A percentile compares a stretch with the other conserved stretches of the same genome.
phyloP scores from a whole-genome alignment of 1,284 basidiomycete species.

The Trametes versicolor region DNA sequence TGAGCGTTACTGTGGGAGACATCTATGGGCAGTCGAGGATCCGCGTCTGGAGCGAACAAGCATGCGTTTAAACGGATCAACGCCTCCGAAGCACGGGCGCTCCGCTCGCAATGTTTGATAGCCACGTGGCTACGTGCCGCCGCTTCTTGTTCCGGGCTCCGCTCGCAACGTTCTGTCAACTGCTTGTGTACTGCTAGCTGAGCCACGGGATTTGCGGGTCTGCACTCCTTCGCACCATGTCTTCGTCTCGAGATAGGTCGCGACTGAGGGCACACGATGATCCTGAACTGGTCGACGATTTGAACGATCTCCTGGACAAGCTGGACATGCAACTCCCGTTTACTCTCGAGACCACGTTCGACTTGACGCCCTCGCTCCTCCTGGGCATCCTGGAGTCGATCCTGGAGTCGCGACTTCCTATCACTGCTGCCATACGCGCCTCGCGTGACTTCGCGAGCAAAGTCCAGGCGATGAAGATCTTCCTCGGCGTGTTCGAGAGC shows the following conservation, averaged over 20 bases:
- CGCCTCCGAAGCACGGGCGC: too few relatives aligned
- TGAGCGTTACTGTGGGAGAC: too few relatives aligned
- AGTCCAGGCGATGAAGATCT: conserved; percentile 75
- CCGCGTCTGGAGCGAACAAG: too few relatives aligned
- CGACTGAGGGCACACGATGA: neutral
- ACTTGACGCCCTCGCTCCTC: conserved; percentile 76
- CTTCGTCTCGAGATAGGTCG: neutral
- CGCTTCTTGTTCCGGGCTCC: too few relatives aligned
- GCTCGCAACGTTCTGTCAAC: neutral
- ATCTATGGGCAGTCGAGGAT: too few relatives aligned
- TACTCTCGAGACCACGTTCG: conserved; percentile 61
- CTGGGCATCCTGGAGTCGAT: conserved; percentile 72
- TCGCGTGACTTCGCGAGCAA: conserved; percentile 51
- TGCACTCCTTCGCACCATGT: neutral
- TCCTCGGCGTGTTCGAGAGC: conserved; percentile 78
- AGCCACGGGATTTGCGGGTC: neutral
- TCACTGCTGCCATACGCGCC: conserved; percentile 52
- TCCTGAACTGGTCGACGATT: conserved; percentile 37
- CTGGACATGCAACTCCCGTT: conserved; percentile 60
- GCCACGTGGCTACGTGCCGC: too few relatives aligned
- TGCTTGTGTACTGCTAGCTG: too few relatives aligned
- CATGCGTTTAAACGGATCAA: too few relatives aligned
- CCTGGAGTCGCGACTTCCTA: conserved; percentile 57
- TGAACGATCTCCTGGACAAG: conserved; percentile 59
- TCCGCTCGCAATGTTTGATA: too few relatives aligned